Percentiles rank a stretch among this genome's conserved stretches.
phyloP scores from a whole-genome alignment of 1,139 yeast genomes.

The Yarrowia galli region DNA sequence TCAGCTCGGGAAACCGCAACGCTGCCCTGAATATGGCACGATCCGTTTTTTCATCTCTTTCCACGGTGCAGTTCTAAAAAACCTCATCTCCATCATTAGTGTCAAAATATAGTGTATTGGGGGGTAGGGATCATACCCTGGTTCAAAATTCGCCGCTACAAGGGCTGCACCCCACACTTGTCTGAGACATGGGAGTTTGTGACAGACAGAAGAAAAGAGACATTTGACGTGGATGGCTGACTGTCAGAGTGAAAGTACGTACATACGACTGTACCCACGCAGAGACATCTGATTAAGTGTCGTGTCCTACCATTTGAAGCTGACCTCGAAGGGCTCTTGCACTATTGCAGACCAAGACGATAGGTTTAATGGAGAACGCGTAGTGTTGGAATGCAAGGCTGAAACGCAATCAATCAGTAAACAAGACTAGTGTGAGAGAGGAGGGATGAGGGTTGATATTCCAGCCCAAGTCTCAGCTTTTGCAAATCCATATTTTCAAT shows the following conservation, averaged over 20 bases:
- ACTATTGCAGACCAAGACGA: background rate
- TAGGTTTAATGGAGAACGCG: conserved; percentile 8
- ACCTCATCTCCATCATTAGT: background rate
- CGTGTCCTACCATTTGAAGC: background rate
- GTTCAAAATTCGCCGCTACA: background rate
- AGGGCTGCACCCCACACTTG: conserved; percentile 36
- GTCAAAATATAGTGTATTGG: background rate
- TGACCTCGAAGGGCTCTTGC: background rate
- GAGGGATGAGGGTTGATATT: too few relatives aligned
- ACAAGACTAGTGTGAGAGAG: background rate
- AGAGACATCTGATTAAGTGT: background rate
- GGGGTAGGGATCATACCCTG: background rate
- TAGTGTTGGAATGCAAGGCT: conserved; percentile 27
- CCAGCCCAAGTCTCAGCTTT: background rate
- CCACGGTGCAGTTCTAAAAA: background rate
- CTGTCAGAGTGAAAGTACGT: background rate
- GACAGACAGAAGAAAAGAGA: background rate
- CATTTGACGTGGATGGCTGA: conserved; percentile 7
- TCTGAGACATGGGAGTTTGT: conserved; percentile 13
- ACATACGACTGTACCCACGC: background rate
- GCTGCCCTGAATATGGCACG: conserved; percentile 19
- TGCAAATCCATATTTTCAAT: background rate
- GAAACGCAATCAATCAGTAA: conserved; percentile 8
- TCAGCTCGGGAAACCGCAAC: conserved; percentile 6
- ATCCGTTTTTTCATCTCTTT: background rate